Evolutionary conservation across 73 alveolate genomes (phyloP).

Genomic region (Paramecium octaurelia): DNA sequence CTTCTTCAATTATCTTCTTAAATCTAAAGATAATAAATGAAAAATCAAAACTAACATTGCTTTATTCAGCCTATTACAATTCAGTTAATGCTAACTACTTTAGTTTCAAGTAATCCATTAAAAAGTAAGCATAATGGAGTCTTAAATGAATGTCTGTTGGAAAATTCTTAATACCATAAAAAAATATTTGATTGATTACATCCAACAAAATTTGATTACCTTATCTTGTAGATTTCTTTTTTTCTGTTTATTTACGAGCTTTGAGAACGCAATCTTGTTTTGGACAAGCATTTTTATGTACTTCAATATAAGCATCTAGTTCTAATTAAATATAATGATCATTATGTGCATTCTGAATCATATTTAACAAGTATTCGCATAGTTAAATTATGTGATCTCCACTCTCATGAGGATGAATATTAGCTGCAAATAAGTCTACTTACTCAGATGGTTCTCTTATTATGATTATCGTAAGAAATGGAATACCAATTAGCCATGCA

Average conservation of each 20-base stretch:
- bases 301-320: constrained; percentile 45
- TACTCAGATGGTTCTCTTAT: constrained; percentile 10
- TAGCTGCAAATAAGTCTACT: constrained; percentile 49
- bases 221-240: constrained; percentile 16
- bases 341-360: not conserved
- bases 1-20: constrained; percentile 42
- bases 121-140: constrained; percentile 29
- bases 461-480: constrained; percentile 28
- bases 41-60: constrained; percentile 2
- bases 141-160: constrained; percentile 22
- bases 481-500: constrained; percentile 60
- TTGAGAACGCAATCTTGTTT: constrained; percentile 18
- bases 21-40: constrained; percentile 41
- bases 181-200: constrained; percentile 3
- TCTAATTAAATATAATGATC: not conserved
- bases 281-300: constrained; percentile 50
- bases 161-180: constrained; percentile 18
- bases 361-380: not conserved
- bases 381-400: constrained; percentile 25
- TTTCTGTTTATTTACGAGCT: not conserved
- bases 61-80: constrained; percentile 42
- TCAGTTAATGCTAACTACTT: constrained; percentile 28
- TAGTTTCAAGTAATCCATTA: not conserved
- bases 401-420: constrained; percentile 12
- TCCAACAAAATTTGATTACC: constrained; percentile 7